These are phyloP conservation scores for Chaetomium sp. DNA, from an alignment of 2,329 filamentous ascomycete genomes.

Conservation along the genomic window DNA sequence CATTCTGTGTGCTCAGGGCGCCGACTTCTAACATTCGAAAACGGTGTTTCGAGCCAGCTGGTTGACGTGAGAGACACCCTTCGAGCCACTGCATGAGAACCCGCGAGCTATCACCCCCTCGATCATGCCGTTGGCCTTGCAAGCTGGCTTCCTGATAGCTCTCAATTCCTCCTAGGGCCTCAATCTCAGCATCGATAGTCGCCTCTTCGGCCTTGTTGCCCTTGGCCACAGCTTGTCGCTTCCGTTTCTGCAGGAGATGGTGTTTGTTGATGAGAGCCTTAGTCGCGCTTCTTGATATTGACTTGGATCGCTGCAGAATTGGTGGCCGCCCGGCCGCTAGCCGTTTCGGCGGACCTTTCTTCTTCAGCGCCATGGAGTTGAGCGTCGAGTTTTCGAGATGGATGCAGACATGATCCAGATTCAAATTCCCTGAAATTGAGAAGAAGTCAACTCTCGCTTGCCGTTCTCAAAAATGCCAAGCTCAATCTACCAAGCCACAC, in stretches of 20 bases:
- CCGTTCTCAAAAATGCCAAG: no score
- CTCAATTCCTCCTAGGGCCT: constrained; percentile 53
- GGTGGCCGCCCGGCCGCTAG: constrained; percentile 52
- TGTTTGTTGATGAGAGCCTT: constrained; percentile 59
- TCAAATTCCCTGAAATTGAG: no score
- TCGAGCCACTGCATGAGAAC: constrained; percentile 59
- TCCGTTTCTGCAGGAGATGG: constrained; percentile 58
- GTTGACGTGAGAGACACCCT: constrained; percentile 26
- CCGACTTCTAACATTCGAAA: constrained; percentile 81
- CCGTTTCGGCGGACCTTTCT: constrained; percentile 36
- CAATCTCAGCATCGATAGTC: constrained; percentile 46
- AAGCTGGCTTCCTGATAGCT: constrained; percentile 62
- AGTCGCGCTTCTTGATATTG: constrained; percentile 59
- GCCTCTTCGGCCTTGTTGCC: constrained; percentile 46
- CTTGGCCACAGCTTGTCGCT: constrained; percentile 47
- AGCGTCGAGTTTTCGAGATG: neutral
- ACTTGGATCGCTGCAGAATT: constrained; percentile 43
- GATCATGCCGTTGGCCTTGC: constrained; percentile 59
- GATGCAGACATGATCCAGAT: no score
- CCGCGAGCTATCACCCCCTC: constrained; percentile 61
- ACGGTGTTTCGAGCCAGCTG: constrained; percentile 15
- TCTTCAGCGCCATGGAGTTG: constrained; percentile 41
- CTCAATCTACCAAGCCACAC: no score
- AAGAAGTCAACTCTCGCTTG: neutral
- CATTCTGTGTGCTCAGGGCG: constrained; percentile 76